Conservation (phyloP, 495 filamentous ascomycete species). For the Aspergillus homomorphus region DNA sequence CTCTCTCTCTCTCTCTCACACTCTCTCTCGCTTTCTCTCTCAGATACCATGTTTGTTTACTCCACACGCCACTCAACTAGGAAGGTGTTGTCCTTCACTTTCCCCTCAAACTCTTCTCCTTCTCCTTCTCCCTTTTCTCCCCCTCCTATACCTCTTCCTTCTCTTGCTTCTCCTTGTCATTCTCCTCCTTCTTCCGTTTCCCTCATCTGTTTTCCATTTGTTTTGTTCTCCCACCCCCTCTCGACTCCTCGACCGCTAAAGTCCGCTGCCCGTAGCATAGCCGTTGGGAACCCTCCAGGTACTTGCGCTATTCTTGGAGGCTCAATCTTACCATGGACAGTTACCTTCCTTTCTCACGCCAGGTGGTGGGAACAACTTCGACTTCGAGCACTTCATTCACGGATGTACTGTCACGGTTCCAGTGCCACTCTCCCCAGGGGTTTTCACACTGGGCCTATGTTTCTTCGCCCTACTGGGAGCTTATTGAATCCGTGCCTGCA, state of each 20-base stretch:
- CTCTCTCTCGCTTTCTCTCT: too few species aligned
- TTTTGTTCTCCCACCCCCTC: too few species aligned
- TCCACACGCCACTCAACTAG: too few species aligned
- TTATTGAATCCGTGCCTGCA: neutral
- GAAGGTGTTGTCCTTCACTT: neutral
- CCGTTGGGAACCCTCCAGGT: too few species aligned
- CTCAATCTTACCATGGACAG: neutral
- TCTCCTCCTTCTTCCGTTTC: neutral
- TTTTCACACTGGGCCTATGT: slow-evolving; percentile 9
- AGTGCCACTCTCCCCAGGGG: neutral
- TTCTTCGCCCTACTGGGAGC: slow-evolving; percentile 6
- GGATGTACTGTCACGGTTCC: neutral
- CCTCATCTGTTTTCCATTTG: neutral
- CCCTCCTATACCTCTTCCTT: neutral
- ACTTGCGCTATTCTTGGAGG: too few species aligned
- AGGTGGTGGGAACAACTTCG: neutral
- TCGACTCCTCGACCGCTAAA: too few species aligned
- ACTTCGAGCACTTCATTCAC: neutral
- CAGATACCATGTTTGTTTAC: too few species aligned
- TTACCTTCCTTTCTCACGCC: neutral
- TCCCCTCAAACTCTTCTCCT: neutral
- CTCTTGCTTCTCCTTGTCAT: neutral
- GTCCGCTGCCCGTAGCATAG: too few species aligned
- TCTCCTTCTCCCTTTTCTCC: neutral
- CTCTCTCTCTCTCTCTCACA: neutral